Evolutionary conservation across 2,329 filamentous ascomycete species (phyloP).

Genomic region (Hysterium pulicare): DNA sequence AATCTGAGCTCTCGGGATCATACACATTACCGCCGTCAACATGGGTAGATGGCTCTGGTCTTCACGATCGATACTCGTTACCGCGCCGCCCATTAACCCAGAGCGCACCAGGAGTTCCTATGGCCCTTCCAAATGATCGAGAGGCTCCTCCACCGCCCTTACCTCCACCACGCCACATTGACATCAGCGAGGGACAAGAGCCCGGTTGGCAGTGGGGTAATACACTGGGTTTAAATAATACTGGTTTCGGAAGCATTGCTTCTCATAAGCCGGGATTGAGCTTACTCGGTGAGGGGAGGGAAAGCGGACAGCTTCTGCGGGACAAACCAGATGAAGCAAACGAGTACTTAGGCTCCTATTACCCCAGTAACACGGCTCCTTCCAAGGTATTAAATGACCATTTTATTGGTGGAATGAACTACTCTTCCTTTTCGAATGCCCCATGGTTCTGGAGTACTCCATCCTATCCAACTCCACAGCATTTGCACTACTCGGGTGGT

Average conservation of each 20-base stretch:
- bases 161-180: constrained; percentile 60
- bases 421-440: too few relatives aligned
- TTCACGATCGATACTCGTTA: constrained; percentile 30
- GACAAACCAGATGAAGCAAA: constrained; percentile 26
- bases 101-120: constrained; percentile 48
- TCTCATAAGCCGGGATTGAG: constrained; percentile 48
- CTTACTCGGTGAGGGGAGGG: constrained; percentile 39
- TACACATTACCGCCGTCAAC: constrained; percentile 43
- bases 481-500: too few relatives aligned
- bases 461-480: too few relatives aligned
- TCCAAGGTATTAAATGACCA: too few relatives aligned
- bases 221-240: constrained; percentile 45
- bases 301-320: constrained; percentile 18
- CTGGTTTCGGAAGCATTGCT: constrained; percentile 45
- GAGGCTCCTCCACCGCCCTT: constrained; percentile 58
- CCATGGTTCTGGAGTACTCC: too few relatives aligned
- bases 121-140: constrained; percentile 61
- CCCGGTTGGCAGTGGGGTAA: constrained; percentile 63
- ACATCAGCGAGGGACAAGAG: constrained; percentile 56
- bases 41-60: constrained; percentile 39
- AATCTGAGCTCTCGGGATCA: too few relatives aligned
- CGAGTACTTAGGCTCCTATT: too few relatives aligned
- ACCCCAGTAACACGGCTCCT: too few relatives aligned
- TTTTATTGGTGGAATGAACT: too few relatives aligned
- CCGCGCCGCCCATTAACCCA: constrained; percentile 35